These are phyloP conservation scores for Aspergillus incahuasiensis DNA, from an alignment of 495 filamentous ascomycete species.

Conservation along the genomic window DNA sequence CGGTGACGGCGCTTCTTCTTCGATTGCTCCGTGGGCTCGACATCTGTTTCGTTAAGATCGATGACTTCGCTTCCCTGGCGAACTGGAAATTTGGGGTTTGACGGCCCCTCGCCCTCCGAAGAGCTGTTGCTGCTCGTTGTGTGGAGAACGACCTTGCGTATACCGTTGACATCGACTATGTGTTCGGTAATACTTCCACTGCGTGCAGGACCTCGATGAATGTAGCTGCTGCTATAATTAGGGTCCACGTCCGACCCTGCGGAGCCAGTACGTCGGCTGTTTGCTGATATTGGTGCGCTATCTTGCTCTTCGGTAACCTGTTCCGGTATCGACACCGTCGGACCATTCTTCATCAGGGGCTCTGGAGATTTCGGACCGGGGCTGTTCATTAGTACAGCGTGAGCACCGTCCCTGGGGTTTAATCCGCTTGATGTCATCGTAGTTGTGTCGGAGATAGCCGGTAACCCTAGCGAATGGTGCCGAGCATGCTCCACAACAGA, in stretches of 20 bases:
- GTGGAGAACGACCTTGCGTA: constrained; percentile 81
- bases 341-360: constrained; percentile 23
- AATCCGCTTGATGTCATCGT: constrained; percentile 46
- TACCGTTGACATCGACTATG: constrained; percentile 71
- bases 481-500: constrained; percentile 24
- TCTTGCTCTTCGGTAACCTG: constrained; percentile 36
- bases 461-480: constrained; percentile 17
- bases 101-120: constrained; percentile 29
- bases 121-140: constrained; percentile 56
- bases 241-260: constrained; percentile 15
- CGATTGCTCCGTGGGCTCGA: not conserved
- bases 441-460: constrained; percentile 47
- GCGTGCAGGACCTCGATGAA: constrained; percentile 53
- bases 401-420: constrained; percentile 64
- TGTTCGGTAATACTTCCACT: constrained; percentile 90
- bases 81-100: constrained; percentile 14
- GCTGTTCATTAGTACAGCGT: constrained; percentile 61
- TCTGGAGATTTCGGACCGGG: constrained; percentile 17
- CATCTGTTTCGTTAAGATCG: constrained; percentile 14
- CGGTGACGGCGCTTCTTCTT: constrained; percentile 33
- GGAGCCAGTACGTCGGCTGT: constrained; percentile 33
- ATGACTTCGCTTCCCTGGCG: constrained; percentile 13
- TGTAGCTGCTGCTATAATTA: constrained; percentile 24
- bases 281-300: constrained; percentile 17
- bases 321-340: constrained; percentile 34